phyloP scores from a whole-genome alignment of 164 flowering plant genomes.

The Hamamelis virginiana region DNA sequence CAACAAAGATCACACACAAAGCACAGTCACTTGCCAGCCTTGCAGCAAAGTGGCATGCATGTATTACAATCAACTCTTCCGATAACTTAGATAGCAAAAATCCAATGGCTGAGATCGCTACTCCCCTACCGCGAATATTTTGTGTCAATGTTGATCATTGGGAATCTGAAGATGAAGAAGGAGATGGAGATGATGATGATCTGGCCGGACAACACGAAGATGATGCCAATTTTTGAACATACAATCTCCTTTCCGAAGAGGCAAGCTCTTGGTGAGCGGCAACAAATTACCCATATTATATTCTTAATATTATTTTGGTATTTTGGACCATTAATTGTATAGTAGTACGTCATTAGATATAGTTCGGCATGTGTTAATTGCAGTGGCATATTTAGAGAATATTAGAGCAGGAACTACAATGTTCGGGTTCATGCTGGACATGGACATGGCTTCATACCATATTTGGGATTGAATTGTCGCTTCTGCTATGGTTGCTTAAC shows the following conservation, averaged over 20 bases:
- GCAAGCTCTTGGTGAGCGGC: constrained; percentile 62
- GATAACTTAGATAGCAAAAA: constrained; percentile 38
- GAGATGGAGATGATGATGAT: constrained; percentile 49
- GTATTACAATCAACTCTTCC: constrained; percentile 54
- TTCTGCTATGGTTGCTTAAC: constrained; percentile 80
- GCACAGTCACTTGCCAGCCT: constrained; percentile 66
- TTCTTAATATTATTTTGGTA: background rate
- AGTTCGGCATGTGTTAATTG: background rate
- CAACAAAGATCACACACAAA: constrained; percentile 84
- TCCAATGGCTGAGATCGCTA: constrained; percentile 23
- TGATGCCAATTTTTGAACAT: constrained; percentile 40
- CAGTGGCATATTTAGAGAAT: constrained; percentile 85
- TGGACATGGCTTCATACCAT: constrained; percentile 67
- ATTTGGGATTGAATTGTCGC: constrained; percentile 67
- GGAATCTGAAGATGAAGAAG: constrained; percentile 44
- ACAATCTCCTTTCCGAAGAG: constrained; percentile 76
- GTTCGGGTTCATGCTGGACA: constrained; percentile 84
- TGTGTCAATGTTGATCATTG: constrained; percentile 10
- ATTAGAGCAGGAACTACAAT: constrained; percentile 82
- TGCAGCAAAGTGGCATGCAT: constrained; percentile 90
- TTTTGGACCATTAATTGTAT: background rate
- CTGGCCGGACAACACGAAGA: constrained; percentile 43
- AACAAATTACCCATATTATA: background rate
- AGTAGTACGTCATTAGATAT: background rate
- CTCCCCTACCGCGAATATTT: constrained; percentile 20